Percentiles rank a stretch among this genome's conserved stretches.
Conservation (phyloP, 2,329 filamentous ascomycete genomes). For the Botrytis porri region DNA sequence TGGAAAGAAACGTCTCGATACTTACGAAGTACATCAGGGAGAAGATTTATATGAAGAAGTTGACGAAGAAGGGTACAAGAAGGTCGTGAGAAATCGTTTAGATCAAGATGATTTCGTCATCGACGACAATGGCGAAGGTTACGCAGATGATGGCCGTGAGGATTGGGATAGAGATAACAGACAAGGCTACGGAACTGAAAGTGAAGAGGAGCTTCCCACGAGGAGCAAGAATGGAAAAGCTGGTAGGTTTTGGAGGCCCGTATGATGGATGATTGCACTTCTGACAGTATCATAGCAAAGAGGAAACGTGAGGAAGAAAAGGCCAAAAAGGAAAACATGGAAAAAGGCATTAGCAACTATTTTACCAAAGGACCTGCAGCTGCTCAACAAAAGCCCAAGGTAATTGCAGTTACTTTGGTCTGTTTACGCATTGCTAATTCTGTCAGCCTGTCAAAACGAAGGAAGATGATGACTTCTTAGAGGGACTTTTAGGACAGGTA, state of each 20-base stretch:
- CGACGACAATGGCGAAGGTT: conserved; percentile 95
- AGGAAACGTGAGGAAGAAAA: conserved; percentile 84
- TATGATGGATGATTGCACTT: background rate
- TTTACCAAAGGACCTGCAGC: conserved; percentile 74
- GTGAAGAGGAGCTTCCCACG: conserved; percentile 59
- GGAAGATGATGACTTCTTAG: conserved; percentile 85
- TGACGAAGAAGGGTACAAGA: conserved; percentile 96
- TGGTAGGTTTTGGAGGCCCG: conserved; percentile 27
- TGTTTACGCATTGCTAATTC: conserved; percentile 30
- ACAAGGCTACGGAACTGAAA: conserved; percentile 68
- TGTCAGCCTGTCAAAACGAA: conserved; percentile 70
- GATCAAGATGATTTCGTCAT: conserved; percentile 98
- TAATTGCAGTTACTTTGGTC: conserved; percentile 39
- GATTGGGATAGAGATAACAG: conserved; percentile 67
- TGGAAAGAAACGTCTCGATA: conserved; percentile 86
- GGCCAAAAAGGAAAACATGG: conserved; percentile 79
- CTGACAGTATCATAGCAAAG: conserved; percentile 57
- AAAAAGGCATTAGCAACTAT: conserved; percentile 90
- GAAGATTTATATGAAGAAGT: conserved; percentile 91
- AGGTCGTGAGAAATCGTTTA: conserved; percentile 82
- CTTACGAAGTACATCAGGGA: conserved; percentile 82
- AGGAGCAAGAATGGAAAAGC: conserved; percentile 51
- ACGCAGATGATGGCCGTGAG: conserved; percentile 92
- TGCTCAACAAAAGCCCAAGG: conserved; percentile 76
- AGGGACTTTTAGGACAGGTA: conserved; percentile 80